Base-by-base conservation (phyloP, 805 yeast species). In the Candida coquimbonensis region DNA sequence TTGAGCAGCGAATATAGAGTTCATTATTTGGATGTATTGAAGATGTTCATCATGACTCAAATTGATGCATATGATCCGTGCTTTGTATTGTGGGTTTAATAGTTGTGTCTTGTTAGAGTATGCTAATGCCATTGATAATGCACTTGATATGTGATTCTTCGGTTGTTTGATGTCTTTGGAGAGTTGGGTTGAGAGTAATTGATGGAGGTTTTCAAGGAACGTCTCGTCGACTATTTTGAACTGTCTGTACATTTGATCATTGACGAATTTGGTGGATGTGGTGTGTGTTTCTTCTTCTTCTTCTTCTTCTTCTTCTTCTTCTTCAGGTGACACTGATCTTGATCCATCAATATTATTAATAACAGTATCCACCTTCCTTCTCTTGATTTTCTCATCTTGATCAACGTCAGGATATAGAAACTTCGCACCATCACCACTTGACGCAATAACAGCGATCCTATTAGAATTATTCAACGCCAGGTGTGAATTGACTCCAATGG, bases 1-100 rank as follows among this genome's bases (percentile, higher is more conserved):
- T 54, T 93, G 96, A 0, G 98, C 96, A 0, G 97, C 91, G 66
- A 93, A 93, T 29, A 93, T 91, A 49, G 93, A 76, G 64, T 93
- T 93, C 98, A 93, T 93, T 38, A 88, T 81, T 5, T 97, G 86
- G 38, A 91, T 87, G 62, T 93, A 95, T 47, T 87, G 87, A 43
- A 87, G 70, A 6, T 88, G 79, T 46, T 79, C 81, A 55, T 87
- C 89, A 50, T 80, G 87, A 52, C 83, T 79, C 25, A 88, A 75
- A 48, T 81, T 78, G 4, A 85, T 61, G 12, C 82, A 72, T 49
- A 86, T 55, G 7, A 84, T 67, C 40, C 90, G 73, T 0, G 96
- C 81, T 42, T 83, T 81, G 47, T 85, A 62, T 38, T 73, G 57
- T 7, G 70, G 61, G 36, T 75, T 61, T 9, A 49, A 57, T 63